Evolutionary conservation across 2,329 filamentous ascomycete species (phyloP), one percentile per base, ranked within the genome.

Genomic region (Penicillium sp.): DNA sequence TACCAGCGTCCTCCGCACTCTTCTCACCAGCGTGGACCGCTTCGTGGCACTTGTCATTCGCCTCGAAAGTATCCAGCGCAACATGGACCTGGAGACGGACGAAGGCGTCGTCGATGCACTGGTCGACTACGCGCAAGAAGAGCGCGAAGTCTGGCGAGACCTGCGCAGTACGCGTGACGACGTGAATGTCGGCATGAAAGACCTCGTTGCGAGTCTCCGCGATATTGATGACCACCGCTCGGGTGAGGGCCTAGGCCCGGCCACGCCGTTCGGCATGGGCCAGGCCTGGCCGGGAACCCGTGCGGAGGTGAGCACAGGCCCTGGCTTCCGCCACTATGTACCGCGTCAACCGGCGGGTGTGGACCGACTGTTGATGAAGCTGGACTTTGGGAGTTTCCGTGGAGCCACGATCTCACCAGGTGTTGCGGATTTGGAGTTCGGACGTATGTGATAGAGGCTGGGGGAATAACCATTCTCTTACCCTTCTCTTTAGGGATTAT

Each of bases 311-410:
- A 58, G 56, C 45, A 51, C 59, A 15, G 62, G 64, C n/a, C 45
- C 63, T 17, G 57, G 60, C 3, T 65, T 71, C 45, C 56, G 63
- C 38, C 72, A 77, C 64, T 97, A 91, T 74, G 83, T 89, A 33
- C 90, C 92, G 0, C 84, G 87, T 64, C 88, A 90, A 63, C 86
- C 92, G 3, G 91, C 91, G 0, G 91, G 92, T 0, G 87, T 97
- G 50, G 92, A 97, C 79, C 84, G 91, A 61, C 78, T 97, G 73
- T 77, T 97, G 73, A 96, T 97, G 92, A 97, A 97, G 81, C 80
- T 97, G 70, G 93, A 97, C 67, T 87, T 85, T 63, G 76, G 61
- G 70, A 75, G 60, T 63, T 73, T 70, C 28, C 65, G 68, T 33
- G 53, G 53, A n/a, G 57, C 62, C 70, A 65, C 63, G 58, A 67